phyloP scores from a whole-genome alignment of 2,329 filamentous ascomycete species.

The Dactylellina parvicollis region DNA sequence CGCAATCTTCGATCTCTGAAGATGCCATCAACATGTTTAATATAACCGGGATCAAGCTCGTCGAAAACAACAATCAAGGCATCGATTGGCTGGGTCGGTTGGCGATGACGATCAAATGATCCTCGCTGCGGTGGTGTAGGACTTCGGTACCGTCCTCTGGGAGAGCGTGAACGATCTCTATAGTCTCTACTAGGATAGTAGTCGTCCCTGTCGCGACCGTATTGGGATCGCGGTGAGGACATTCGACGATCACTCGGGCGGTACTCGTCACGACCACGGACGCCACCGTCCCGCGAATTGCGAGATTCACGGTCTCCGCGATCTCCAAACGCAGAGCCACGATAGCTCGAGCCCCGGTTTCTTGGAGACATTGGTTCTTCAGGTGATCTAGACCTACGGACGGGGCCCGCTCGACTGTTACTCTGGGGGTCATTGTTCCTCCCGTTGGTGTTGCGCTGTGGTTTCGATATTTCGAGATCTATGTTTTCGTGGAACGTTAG shows the following conservation, averaged over 20 bases:
- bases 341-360: conserved; percentile 63
- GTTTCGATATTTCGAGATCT: conserved; percentile 91
- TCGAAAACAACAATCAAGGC: conserved; percentile 28
- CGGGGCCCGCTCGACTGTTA: conserved; percentile 60
- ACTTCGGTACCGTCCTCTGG: conserved; percentile 77
- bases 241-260: conserved; percentile 61
- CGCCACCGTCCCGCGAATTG: conserved; percentile 52
- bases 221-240: conserved; percentile 67
- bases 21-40: conserved; percentile 80
- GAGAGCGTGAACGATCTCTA: conserved; percentile 80
- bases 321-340: conserved; percentile 61
- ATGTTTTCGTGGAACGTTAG: conserved; percentile 12
- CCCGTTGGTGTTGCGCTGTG: conserved; percentile 78
- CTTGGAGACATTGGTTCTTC: conserved; percentile 56
- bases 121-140: conserved; percentile 32
- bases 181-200: conserved; percentile 68
- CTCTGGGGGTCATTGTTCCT: conserved; percentile 67
- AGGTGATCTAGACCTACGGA: conserved; percentile 61
- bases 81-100: conserved; percentile 64
- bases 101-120: conserved; percentile 66
- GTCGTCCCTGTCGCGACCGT: conserved; percentile 74
- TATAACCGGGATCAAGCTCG: conserved; percentile 60
- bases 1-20: conserved; percentile 78
- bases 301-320: conserved; percentile 63
- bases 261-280: conserved; percentile 70